Percentiles rank a stretch among this genome's conserved stretches.
These are phyloP conservation scores for Yamadazyma diddensiae DNA, from an alignment of 1,139 yeast species.

Conservation along the genomic window DNA sequence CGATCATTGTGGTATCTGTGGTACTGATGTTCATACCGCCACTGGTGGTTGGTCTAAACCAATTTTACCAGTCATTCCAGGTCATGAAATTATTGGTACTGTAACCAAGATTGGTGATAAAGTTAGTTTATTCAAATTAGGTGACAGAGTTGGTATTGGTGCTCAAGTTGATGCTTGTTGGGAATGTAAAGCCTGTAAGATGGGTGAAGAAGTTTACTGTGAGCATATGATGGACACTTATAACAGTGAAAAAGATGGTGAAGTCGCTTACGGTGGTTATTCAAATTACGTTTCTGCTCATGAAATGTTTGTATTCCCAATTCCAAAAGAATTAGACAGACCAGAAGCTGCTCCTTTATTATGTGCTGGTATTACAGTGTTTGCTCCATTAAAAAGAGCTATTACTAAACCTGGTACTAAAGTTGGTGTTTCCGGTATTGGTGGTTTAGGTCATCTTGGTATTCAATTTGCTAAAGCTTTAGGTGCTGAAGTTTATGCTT, in stretches of 20 bases:
- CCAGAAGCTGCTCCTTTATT: constrained; percentile 58
- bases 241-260: constrained; percentile 32
- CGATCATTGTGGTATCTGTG: constrained; percentile 59
- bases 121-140: constrained; percentile 44
- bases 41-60: constrained; percentile 39
- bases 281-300: constrained; percentile 50
- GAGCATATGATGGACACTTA: constrained; percentile 39
- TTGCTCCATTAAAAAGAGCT: constrained; percentile 48
- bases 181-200: constrained; percentile 42
- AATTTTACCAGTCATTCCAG: constrained; percentile 25
- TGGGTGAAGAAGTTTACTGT: constrained; percentile 49
- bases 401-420: constrained; percentile 24
- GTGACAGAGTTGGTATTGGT: constrained; percentile 62
- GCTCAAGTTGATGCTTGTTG: constrained; percentile 49
- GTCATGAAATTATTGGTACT: constrained; percentile 52
- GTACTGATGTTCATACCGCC: constrained; percentile 51
- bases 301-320: constrained; percentile 49
- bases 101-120: constrained; percentile 47
- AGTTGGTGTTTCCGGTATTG: constrained; percentile 45
- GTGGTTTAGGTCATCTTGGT: constrained; percentile 41
- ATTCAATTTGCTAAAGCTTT: constrained; percentile 36
- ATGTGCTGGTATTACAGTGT: constrained; percentile 64
- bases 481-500: constrained; percentile 38
- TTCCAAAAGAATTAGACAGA: constrained; percentile 47
- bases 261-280: constrained; percentile 54